Base-by-base conservation (phyloP, 2,329 filamentous ascomycete species). In the Fonsecaea pedrosoi region DNA sequence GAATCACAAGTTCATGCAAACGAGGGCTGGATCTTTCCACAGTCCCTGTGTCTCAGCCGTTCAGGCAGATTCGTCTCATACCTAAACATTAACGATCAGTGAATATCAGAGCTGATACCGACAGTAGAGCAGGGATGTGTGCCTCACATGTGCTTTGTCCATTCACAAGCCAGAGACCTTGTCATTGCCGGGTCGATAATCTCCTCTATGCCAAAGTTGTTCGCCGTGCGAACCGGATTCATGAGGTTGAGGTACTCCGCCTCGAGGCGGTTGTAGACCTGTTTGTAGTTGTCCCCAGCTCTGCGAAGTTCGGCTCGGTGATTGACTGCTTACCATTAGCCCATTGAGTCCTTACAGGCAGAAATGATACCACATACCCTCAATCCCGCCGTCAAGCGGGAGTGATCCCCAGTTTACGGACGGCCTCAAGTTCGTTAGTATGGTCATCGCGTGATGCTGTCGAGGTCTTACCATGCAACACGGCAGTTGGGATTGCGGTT, bases 211-310 rank as follows among this genome's bases (percentile, higher is more conserved):
- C 85, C 85, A 75, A 89, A 89, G 8, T 83, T 82, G 76, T 89
- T 89, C 12, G 87, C 87, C 3, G 86, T 89, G 12, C 87, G 78
- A 0, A 89, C 85, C 0, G 87, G 87, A 69, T 88, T 89, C 85
- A 89, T 88, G 68, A 89, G 72, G 21, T 86, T 78, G 34, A 80
- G 77, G 74, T 89, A 89, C 74, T 87, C 85, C 21, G 84, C 82
- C 53, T 88, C 84, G 35, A 89, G 70, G 71, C 87, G 83, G 48
- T 80, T 78, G 69, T 88, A 89, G 67, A 81, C 80, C 18, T 79
- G 82, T 53, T 78, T 79, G 68, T 84, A 82, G 38, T 79, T 77
- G 0, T 85, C 85, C 64, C 83, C 82, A 3, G 64, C 62, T 32
- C 65, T 60, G 65, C 82, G 84, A 66, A 89, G 74, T 70, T 89